These are phyloP conservation scores for Apiospora koreana DNA, from an alignment of 2,329 filamentous ascomycete genomes.

Conservation along the genomic window DNA sequence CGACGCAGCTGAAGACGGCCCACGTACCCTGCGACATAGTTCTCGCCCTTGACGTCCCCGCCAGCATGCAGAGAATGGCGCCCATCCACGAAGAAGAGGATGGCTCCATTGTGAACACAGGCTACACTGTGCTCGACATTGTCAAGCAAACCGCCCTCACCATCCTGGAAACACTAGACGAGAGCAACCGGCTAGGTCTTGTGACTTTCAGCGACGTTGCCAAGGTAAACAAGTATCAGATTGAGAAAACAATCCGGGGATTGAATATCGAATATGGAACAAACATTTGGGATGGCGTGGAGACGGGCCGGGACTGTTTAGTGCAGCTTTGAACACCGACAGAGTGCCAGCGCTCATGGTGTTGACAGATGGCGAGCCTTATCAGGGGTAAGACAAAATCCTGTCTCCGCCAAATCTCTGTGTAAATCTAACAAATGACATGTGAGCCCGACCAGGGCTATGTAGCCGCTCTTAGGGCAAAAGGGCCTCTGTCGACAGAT, in stretches of 20 bases:
- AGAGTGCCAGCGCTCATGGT: background rate
- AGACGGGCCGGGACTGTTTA: slow-evolving; percentile 48
- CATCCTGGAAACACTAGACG: slow-evolving; percentile 56
- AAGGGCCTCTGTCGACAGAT: background rate
- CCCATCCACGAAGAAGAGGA: background rate
- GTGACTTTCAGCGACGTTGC: slow-evolving; percentile 52
- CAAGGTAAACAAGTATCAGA: slow-evolving; percentile 45
- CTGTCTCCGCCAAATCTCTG: background rate
- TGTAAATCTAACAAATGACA: background rate
- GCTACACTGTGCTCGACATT: slow-evolving; percentile 58
- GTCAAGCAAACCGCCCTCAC: slow-evolving; percentile 61
- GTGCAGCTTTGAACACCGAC: background rate
- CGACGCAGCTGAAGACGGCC: background rate
- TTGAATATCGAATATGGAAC: slow-evolving; percentile 44
- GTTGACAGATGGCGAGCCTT: background rate
- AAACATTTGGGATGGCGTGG: slow-evolving; percentile 61
- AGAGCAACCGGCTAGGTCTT: slow-evolving; percentile 57
- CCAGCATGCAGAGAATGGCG: background rate
- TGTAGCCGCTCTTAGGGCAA: background rate
- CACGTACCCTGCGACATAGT: background rate
- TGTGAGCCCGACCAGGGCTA: background rate
- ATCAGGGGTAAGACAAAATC: background rate
- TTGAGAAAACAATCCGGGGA: slow-evolving; percentile 42
- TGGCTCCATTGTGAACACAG: slow-evolving; percentile 41
- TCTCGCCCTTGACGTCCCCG: background rate